Base-by-base conservation (phyloP, 2,329 filamentous ascomycete genomes). In the Ophiostoma triangulosporum region DNA sequence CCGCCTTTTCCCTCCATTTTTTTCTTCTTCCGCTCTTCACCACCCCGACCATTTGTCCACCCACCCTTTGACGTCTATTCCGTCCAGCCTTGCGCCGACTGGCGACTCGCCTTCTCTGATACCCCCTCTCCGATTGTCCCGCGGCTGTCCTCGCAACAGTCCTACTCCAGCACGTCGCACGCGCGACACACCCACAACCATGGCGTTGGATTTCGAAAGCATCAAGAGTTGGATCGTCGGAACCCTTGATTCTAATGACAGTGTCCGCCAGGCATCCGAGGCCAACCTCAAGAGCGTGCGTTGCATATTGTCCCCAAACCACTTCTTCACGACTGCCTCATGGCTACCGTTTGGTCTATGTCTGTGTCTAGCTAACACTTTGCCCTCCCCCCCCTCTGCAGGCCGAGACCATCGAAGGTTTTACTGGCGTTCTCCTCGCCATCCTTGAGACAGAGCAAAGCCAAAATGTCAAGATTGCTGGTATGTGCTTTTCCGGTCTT, bases 391-490 rank as follows among this genome's bases (percentile, higher is more conserved):
- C 57, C 36, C 4, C 17, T 17, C 11, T 24, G 11, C 66, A 96
- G 89, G 88, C 93, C 66, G 91, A 97, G 73, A 83, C 88, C 62
- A 84, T 90, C 69, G 76, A 86, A 57, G 90, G 90, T 60, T 97
- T 98, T 69, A 84, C 87, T 66, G 87, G 93, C 69, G 87, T 88
- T 62, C 81, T 97, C 58, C 76, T 96, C 64, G 88, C 94, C 66
- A 89, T 98, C 64, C 75, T 97, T 62, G 85, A 94, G 71, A 78
- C 80, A 57, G 93, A 98, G 71, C 86, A 90, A 70, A 86, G 95
- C 62, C 76, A 81, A 63, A 84, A 84, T 59, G 81, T 96, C 61
- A 85, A 90, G 64, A 77, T 96, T 55, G 91, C 91, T 57, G 88
- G 91, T 97, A 85, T 5, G 20, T 33, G n/a, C n/a, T n/a, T n/a